Conservation (phyloP, 2,329 filamentous ascomycete species). For the Thelonectria discophora region DNA sequence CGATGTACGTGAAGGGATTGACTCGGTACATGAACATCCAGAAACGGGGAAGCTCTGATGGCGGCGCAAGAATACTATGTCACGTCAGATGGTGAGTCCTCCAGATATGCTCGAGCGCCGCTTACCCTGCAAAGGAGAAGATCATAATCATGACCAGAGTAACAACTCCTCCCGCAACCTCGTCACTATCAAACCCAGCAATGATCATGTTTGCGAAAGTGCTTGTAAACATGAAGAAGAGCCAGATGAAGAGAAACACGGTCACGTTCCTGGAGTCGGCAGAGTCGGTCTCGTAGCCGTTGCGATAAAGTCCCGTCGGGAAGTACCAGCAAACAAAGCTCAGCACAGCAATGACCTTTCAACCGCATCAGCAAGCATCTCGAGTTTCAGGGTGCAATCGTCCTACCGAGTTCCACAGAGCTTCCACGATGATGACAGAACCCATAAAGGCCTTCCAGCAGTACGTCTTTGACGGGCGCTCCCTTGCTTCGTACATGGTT, state of each 20-base stretch:
- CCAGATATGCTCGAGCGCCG: background rate
- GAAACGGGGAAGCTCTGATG: conserved; percentile 20
- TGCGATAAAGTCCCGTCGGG: conserved; percentile 68
- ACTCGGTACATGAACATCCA: conserved; percentile 29
- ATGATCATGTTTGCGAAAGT: conserved; percentile 73
- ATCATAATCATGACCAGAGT: conserved; percentile 69
- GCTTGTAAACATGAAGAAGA: conserved; percentile 70
- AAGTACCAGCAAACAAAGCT: conserved; percentile 74
- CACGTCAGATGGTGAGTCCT: background rate
- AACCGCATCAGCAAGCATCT: background rate
- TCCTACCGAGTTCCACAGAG: conserved; percentile 27
- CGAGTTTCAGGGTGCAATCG: background rate
- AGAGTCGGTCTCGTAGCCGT: conserved; percentile 62
- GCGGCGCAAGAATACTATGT: conserved; percentile 16
- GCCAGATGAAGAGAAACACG: conserved; percentile 70
- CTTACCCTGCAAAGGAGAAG: conserved; percentile 60
- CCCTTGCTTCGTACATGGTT: conserved; percentile 72
- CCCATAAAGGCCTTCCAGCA: conserved; percentile 72
- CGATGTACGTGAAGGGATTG: conserved; percentile 26
- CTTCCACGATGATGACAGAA: conserved; percentile 44
- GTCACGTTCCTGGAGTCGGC: conserved; percentile 60
- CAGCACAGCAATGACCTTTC: conserved; percentile 48
- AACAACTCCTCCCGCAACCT: conserved; percentile 70
- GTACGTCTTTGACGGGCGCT: conserved; percentile 71
- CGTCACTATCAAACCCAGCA: conserved; percentile 68